These are phyloP conservation scores for Cyberlindnera maclurae DNA, from an alignment of 805 yeast species.

Conservation along the genomic window DNA sequence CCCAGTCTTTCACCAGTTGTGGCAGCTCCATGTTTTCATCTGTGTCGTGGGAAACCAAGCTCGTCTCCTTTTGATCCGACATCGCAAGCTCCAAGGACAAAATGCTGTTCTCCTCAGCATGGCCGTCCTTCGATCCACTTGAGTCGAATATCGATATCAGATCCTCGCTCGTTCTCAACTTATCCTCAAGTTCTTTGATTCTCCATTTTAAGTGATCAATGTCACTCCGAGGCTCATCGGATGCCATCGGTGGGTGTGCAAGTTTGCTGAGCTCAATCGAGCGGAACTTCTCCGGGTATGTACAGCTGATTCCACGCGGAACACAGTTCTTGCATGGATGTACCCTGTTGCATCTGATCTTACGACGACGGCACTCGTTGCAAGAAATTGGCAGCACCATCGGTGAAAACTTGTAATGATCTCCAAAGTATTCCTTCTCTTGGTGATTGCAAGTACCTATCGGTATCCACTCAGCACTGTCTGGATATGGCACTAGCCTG, in stretches of 20 bases:
- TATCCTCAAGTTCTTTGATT: conserved; percentile 17
- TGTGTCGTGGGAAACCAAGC: neutral
- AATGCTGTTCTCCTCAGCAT: conserved; percentile 12
- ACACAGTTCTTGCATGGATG: conserved; percentile 16
- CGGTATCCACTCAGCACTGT: no score
- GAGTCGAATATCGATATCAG: conserved; percentile 21
- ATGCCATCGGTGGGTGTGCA: neutral
- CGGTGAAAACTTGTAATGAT: neutral
- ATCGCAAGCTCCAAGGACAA: conserved; percentile 8
- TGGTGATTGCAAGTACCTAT: no score
- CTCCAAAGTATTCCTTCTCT: neutral
- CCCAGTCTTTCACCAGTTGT: conserved; percentile 2
- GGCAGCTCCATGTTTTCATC: neutral
- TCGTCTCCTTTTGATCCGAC: neutral
- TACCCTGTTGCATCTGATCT: conserved; percentile 19
- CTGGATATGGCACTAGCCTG: no score
- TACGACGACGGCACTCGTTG: conserved; percentile 22
- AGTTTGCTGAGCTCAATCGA: conserved; percentile 16
- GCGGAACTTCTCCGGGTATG: conserved; percentile 20
- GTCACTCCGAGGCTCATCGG: no score
- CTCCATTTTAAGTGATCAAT: neutral
- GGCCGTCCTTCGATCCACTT: conserved; percentile 4
- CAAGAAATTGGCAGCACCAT: conserved; percentile 21
- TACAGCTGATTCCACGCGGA: conserved; percentile 9
- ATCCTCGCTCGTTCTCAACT: conserved; percentile 13